Percentiles rank a stretch among this genome's conserved stretches.
These are phyloP conservation scores for Tetragonia tetragonoides DNA, from an alignment of 148 eudicot species.

Conservation along the genomic window DNA sequence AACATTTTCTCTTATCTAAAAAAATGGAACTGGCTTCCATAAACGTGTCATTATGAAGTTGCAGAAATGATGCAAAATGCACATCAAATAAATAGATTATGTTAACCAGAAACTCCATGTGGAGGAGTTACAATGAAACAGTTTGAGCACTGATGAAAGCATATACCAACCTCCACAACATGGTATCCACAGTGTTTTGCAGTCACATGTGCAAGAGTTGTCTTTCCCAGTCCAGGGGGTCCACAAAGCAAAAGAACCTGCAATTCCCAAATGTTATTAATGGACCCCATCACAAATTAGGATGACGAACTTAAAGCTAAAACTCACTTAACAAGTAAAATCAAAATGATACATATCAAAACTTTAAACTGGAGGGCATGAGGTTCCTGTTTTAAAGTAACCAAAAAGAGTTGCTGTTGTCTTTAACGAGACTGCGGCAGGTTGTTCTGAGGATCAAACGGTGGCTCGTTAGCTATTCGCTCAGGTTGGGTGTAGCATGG, in stretches of 20 bases:
- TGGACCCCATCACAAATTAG: neutral
- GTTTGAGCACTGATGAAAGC: neutral
- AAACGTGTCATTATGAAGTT: neutral
- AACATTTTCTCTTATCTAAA: no score
- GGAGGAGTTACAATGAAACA: neutral
- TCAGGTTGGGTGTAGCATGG: no score
- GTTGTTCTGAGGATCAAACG: no score
- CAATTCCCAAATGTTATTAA: constrained; percentile 20
- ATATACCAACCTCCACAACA: constrained; percentile 74
- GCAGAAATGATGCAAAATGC: neutral
- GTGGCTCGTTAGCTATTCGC: no score
- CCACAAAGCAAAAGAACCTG: constrained; percentile 98
- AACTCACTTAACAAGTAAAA: no score
- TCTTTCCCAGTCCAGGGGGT: constrained; percentile 95
- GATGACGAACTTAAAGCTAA: neutral
- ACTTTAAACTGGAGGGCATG: neutral
- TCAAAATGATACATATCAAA: no score
- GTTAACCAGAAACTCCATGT: neutral
- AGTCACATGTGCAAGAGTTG: constrained; percentile 96
- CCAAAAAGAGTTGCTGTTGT: no score
- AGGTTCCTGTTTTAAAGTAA: neutral
- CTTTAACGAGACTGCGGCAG: no score
- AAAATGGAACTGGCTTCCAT: neutral
- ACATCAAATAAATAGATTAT: neutral
- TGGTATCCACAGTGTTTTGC: constrained; percentile 98